Percentiles rank a stretch among this genome's conserved stretches.
phyloP scores from a whole-genome alignment of 768 basidiomycete species.

The Lactarius tabidus region DNA sequence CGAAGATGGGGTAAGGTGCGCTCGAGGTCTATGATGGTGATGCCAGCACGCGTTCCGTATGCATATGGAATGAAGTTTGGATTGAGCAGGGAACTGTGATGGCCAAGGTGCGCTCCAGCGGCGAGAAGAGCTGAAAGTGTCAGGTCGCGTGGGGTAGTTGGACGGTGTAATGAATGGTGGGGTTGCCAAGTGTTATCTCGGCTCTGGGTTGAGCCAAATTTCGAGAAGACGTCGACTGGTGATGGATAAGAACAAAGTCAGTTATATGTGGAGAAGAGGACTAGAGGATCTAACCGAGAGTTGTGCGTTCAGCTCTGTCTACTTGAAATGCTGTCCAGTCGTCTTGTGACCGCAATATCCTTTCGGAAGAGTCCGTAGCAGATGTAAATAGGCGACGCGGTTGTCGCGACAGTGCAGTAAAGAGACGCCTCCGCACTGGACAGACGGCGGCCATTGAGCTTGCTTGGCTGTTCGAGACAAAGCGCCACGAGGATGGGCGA shows the following conservation, averaged over 20 bases:
- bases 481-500: background rate
- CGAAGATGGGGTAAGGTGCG: conserved; percentile 88
- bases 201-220: conserved; percentile 76
- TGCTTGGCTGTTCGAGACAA: background rate
- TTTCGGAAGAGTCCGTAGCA: conserved; percentile 17
- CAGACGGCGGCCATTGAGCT: conserved; percentile 28
- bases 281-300: conserved; percentile 46
- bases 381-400: conserved; percentile 13
- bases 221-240: conserved; percentile 42
- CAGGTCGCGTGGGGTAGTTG: conserved; percentile 52
- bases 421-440: conserved; percentile 11
- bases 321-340: conserved; percentile 67
- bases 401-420: conserved; percentile 2
- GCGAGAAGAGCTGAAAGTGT: conserved; percentile 90
- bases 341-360: conserved; percentile 41
- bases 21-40: conserved; percentile 93
- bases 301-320: conserved; percentile 50
- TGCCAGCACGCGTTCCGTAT: conserved; percentile 84
- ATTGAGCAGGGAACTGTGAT: conserved; percentile 78
- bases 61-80: conserved; percentile 89
- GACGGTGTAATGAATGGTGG: conserved; percentile 62
- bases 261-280: conserved; percentile 20
- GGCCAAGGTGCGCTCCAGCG: conserved; percentile 91
- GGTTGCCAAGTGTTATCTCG: conserved; percentile 68
- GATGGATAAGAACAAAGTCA: conserved; percentile 15